phyloP scores from a whole-genome alignment of 202 grass and related monocot genomes.

The Bolboschoenoplectus hybrid region DNA sequence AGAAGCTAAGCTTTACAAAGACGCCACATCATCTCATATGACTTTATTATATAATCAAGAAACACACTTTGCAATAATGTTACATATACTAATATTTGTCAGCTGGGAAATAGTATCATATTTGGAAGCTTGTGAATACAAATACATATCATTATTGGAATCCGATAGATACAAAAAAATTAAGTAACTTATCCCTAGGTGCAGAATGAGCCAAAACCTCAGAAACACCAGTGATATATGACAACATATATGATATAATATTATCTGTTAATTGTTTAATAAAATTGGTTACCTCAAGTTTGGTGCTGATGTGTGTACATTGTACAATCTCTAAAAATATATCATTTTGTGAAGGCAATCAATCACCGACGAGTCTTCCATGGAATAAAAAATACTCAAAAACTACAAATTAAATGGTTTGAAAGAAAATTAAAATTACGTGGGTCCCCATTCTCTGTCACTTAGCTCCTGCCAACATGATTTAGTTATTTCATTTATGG shows the following conservation, averaged over 20 bases:
- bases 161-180: not conserved
- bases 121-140: not conserved
- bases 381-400: not conserved
- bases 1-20: not conserved
- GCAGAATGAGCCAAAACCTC: slow-evolving; percentile 15
- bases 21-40: not conserved
- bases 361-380: not conserved
- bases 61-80: slow-evolving; percentile 1
- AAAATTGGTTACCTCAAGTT: not conserved
- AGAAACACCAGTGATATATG: not conserved
- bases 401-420: not conserved
- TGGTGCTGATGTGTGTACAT: not conserved
- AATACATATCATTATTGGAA: slow-evolving; percentile 24
- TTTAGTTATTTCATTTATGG: too few species aligned
- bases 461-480: too few species aligned
- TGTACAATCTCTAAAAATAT: not conserved
- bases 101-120: not conserved
- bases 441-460: not conserved
- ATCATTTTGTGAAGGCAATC: not conserved
- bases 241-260: not conserved
- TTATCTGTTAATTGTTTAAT: not conserved
- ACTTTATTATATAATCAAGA: not conserved
- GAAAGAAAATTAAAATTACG: not conserved
- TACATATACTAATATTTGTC: not conserved
- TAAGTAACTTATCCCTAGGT: not conserved